Percentiles rank a stretch among this genome's conserved stretches.
Evolutionary conservation across 345 rosid genomes (phyloP).

Genomic region (Litchi chinensis): DNA sequence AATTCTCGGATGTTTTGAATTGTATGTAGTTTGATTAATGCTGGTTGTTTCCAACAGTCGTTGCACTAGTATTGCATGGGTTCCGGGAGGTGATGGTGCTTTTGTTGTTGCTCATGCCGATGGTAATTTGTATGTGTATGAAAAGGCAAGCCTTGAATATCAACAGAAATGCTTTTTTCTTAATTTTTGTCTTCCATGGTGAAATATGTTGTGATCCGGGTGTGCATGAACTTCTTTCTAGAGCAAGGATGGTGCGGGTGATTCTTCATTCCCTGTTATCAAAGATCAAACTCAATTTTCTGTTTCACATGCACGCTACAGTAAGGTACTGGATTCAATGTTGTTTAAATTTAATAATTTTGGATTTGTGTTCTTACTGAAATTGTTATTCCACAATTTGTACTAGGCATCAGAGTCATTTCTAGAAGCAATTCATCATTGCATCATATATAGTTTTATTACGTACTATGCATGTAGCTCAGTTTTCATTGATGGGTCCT

Average conservation of each 20-base stretch:
- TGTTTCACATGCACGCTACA: slow-evolving; percentile 89
- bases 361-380: slow-evolving; percentile 8
- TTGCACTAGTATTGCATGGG: slow-evolving; percentile 91
- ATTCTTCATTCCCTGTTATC: slow-evolving; percentile 88
- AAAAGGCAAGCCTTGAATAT: slow-evolving; percentile 73
- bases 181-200: slow-evolving; percentile 12
- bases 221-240: slow-evolving; percentile 29
- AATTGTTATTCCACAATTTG: background rate
- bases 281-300: slow-evolving; percentile 87
- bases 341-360: slow-evolving; percentile 11
- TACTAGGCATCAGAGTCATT: background rate
- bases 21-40: slow-evolving; percentile 8
- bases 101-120: slow-evolving; percentile 97
- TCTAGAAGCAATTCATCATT: background rate
- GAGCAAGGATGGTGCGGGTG: slow-evolving; percentile 94
- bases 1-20: background rate
- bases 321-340: slow-evolving; percentile 59
- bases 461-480: background rate
- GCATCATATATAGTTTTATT: background rate
- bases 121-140: slow-evolving; percentile 93
- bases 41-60: slow-evolving; percentile 61
- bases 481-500: background rate
- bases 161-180: slow-evolving; percentile 3
- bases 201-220: slow-evolving; percentile 18
- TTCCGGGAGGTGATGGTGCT: slow-evolving; percentile 94